Conservation (phyloP, 2,329 filamentous ascomycete genomes). For the Madurella mycetomatis region DNA sequence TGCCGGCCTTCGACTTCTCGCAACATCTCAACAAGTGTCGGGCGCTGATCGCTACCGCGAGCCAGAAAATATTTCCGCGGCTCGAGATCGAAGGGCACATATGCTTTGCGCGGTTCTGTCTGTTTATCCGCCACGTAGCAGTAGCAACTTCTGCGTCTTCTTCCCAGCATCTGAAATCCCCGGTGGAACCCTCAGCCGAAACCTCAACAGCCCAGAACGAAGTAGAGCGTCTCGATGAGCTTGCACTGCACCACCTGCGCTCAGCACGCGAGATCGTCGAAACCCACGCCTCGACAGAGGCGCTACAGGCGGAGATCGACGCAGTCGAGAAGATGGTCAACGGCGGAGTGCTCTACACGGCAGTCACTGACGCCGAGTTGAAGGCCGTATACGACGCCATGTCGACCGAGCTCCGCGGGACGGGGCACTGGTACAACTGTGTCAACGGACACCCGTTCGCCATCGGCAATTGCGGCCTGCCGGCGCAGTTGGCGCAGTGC, state of each 20-base stretch:
- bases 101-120: background rate
- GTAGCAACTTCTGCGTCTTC: background rate
- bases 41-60: background rate
- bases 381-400: conserved; percentile 33
- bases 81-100: background rate
- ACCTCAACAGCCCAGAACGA: background rate
- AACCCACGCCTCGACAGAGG: conserved; percentile 26
- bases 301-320: conserved; percentile 43
- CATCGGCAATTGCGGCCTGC: conserved; percentile 62
- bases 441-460: conserved; percentile 57
- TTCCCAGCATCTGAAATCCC: background rate
- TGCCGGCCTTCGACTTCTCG: background rate
- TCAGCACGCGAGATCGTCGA: conserved; percentile 22
- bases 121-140: background rate
- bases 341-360: conserved; percentile 43
- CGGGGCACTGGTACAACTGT: conserved; percentile 56
- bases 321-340: conserved; percentile 43
- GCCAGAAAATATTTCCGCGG: background rate
- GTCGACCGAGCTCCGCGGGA: conserved; percentile 34
- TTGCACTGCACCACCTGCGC: conserved; percentile 19
- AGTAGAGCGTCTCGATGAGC: background rate
- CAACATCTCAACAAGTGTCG: background rate
- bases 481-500: conserved; percentile 57
- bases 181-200: no score
- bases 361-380: conserved; percentile 49